Evolutionary conservation across 345 rosid genomes (phyloP).

Genomic region (Sonneratia alba): DNA sequence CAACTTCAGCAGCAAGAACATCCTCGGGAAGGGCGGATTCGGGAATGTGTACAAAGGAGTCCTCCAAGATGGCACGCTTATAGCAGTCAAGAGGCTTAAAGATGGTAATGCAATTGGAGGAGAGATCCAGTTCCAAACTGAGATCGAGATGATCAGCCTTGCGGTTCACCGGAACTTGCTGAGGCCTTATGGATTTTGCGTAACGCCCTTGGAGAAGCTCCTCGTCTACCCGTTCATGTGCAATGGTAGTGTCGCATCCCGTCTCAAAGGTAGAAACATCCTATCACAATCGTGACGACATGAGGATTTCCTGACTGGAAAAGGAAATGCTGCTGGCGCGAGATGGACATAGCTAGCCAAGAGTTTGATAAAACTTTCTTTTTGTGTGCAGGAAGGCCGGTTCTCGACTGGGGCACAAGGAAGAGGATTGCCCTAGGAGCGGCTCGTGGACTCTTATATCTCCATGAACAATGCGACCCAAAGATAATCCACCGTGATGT

Average conservation of each 20-base stretch:
- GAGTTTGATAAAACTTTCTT: neutral
- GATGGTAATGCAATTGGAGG: conserved; percentile 37
- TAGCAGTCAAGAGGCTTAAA: conserved; percentile 91
- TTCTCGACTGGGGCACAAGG: conserved; percentile 86
- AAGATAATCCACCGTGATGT: conserved; percentile 97
- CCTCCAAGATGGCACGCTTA: conserved; percentile 66
- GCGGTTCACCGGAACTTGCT: conserved; percentile 95
- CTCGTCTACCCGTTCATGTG: conserved; percentile 95
- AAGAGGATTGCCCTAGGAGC: conserved; percentile 94
- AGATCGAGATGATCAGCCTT: conserved; percentile 96
- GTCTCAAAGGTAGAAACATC: conserved; percentile 63
- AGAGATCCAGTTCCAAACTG: conserved; percentile 27
- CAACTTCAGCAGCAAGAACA: conserved; percentile 81
- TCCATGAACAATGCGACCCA: conserved; percentile 97
- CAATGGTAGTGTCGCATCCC: conserved; percentile 92
- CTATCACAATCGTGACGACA: neutral
- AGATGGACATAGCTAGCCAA: neutral
- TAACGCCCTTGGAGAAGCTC: conserved; percentile 76
- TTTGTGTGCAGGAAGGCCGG: conserved; percentile 44
- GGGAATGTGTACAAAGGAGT: conserved; percentile 89
- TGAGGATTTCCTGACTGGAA: too few relatives aligned
- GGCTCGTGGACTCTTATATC: conserved; percentile 78
- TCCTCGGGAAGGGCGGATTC: conserved; percentile 91
- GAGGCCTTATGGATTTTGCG: conserved; percentile 75
- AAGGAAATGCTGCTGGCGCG: too few relatives aligned